Conservation (phyloP, 192 early-diverging fungal species). For the Backusella circina region DNA sequence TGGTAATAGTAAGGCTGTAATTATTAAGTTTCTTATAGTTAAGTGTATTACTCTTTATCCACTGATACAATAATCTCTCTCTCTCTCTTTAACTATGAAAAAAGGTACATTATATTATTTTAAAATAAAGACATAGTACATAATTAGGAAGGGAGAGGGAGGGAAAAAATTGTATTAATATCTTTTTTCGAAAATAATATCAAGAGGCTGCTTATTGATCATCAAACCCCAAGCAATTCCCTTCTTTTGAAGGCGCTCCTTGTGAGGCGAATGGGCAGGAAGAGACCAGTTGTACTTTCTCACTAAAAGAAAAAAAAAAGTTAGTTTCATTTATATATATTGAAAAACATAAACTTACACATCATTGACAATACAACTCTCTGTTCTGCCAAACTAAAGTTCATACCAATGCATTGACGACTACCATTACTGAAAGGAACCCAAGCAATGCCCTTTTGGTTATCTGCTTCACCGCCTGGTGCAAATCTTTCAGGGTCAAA, state of each 20-base stretch:
- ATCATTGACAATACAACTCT: constrained; percentile 52
- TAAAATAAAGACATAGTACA: too few species aligned
- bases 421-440: constrained; percentile 53
- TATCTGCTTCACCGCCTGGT: constrained; percentile 16
- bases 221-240: background rate
- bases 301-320: background rate
- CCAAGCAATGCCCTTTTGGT: constrained; percentile 18
- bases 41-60: too few species aligned
- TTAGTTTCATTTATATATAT: background rate
- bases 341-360: constrained; percentile 8
- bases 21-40: too few species aligned
- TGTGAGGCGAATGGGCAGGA: constrained; percentile 6
- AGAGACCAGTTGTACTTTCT: constrained; percentile 12
- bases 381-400: constrained; percentile 58
- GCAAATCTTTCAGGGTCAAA: constrained; percentile 33
- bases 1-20: too few species aligned
- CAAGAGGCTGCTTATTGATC: background rate
- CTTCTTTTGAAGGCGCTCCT: constrained; percentile 1
- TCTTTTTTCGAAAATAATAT: constrained; percentile 5
- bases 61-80: too few species aligned
- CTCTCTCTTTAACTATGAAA: too few species aligned
- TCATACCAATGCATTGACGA: constrained; percentile 55
- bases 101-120: too few species aligned
- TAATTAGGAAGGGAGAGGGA: too few species aligned
- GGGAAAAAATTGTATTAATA: background rate